These are phyloP conservation scores for Pyrus bretschneideri DNA, from an alignment of 306 rosid species.

Conservation along the genomic window DNA sequence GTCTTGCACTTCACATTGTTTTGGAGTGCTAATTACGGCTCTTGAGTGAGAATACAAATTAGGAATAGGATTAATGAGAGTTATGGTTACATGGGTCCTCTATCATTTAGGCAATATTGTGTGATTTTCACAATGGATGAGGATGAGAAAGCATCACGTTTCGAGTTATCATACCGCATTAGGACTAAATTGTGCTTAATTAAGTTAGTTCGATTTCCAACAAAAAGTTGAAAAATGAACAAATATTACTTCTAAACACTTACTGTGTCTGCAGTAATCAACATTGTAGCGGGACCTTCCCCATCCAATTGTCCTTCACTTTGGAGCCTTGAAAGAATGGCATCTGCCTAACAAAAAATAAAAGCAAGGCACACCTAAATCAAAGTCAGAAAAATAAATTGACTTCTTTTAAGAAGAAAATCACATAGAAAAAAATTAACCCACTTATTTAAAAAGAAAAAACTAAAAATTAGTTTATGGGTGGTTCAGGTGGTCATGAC, in stretches of 20 bases:
- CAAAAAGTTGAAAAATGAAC: background rate
- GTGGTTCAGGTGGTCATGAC: background rate
- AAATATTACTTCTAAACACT: conserved; percentile 16
- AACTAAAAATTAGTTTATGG: background rate
- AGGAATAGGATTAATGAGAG: no score
- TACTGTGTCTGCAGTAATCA: conserved; percentile 18
- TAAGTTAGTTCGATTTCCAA: background rate
- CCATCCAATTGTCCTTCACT: conserved; percentile 27
- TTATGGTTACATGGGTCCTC: no score
- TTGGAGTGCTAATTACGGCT: no score
- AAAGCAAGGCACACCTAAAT: conserved; percentile 7
- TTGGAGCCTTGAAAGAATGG: conserved; percentile 54
- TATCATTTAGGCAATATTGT: no score
- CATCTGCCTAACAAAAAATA: conserved; percentile 72
- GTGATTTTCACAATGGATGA: background rate
- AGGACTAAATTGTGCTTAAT: background rate
- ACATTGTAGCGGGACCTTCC: conserved; percentile 26
- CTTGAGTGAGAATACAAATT: no score
- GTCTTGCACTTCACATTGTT: no score
- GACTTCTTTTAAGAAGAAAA: background rate
- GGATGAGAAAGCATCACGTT: background rate
- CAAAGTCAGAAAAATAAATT: background rate
- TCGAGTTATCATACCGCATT: background rate
- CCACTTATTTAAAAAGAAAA: background rate
- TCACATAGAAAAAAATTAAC: background rate